Conservation (phyloP, 148 eudicot species). For the Silene latifolia region DNA sequence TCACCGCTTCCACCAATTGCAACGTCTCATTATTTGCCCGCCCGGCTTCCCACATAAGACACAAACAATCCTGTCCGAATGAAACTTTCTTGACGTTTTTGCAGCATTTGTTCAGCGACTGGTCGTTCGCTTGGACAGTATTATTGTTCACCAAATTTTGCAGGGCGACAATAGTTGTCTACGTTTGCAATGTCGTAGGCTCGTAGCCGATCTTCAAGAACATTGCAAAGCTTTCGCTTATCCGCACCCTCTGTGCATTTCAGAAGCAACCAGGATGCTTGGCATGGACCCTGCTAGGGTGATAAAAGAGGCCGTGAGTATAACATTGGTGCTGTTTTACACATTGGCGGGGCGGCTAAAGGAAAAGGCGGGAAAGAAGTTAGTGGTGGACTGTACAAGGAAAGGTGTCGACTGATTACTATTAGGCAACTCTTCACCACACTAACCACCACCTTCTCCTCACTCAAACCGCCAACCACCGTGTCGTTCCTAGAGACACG, state of each 20-base stretch:
- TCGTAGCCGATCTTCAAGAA: neutral
- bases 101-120: neutral
- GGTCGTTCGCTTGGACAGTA: neutral
- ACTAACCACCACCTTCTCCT: no score
- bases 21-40: neutral
- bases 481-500: no score
- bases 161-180: neutral
- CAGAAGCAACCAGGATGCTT: neutral
- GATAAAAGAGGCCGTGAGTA: conserved; percentile 34
- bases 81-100: neutral
- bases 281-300: conserved; percentile 32
- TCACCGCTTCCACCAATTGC: neutral
- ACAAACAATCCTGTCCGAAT: neutral
- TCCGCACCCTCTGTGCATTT: neutral
- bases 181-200: neutral
- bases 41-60: neutral
- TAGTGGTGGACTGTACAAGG: conserved; percentile 32
- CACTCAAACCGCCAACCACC: no score
- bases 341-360: conserved; percentile 40
- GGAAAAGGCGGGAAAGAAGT: conserved; percentile 26
- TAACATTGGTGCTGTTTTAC: conserved; percentile 35
- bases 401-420: no score
- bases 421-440: no score
- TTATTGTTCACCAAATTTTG: neutral
- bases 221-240: neutral